Evolutionary conservation across 2,329 filamentous ascomycete genomes (phyloP).

Genomic region (Blastomyces parvus): DNA sequence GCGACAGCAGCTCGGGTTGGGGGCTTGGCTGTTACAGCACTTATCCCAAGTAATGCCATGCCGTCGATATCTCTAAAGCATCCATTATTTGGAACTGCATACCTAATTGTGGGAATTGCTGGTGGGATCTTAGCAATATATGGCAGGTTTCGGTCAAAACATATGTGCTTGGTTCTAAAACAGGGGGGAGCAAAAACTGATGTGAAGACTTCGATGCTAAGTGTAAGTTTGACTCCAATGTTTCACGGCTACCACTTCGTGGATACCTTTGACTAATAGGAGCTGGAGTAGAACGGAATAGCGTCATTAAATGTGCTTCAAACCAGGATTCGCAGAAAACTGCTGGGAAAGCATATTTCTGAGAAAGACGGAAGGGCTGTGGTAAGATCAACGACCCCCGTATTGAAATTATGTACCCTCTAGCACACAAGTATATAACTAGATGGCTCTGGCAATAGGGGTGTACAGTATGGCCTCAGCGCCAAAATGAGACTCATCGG

Average conservation of each 20-base stretch:
- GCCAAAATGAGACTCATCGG: background rate
- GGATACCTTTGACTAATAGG: background rate
- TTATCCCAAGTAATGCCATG: background rate
- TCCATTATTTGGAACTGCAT: constrained; percentile 5
- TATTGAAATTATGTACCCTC: background rate
- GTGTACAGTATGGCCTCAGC: background rate
- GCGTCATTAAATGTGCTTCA: background rate
- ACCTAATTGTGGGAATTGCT: background rate
- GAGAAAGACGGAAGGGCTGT: constrained; percentile 3
- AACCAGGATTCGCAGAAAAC: background rate
- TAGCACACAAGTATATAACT: background rate
- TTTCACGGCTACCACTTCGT: background rate
- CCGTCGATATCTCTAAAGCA: background rate
- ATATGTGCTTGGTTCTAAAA: constrained; percentile 1
- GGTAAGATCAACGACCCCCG: background rate
- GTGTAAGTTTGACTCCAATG: background rate
- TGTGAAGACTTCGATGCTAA: background rate
- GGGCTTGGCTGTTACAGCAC: constrained; percentile 1
- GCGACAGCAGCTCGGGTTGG: constrained; percentile 3
- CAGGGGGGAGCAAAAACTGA: background rate
- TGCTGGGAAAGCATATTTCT: background rate
- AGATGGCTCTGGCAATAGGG: background rate
- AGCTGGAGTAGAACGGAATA: background rate
- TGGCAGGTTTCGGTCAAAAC: background rate
- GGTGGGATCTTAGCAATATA: background rate